Conservation (phyloP, 139 green algal species). For the Micractinium conductrix region DNA sequence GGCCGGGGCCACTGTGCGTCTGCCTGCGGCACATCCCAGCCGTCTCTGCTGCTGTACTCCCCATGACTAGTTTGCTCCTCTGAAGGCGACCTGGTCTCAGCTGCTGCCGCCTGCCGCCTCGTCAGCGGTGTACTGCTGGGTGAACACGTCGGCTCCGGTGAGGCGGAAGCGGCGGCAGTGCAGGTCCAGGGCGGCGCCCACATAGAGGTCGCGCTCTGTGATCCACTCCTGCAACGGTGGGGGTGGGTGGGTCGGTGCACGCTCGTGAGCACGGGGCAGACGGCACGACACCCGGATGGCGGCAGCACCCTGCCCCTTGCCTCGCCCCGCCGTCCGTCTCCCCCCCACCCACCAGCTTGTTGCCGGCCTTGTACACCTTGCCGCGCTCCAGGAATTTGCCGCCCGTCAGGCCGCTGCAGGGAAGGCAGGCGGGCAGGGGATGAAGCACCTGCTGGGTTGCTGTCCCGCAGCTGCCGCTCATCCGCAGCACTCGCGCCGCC, state of each 20-base stretch:
- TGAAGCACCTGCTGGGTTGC: not conserved
- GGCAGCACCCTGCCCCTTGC: no score
- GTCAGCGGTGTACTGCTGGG: constrained; percentile 32
- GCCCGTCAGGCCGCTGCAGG: constrained; percentile 72
- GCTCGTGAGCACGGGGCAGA: no score
- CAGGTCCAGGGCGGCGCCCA: constrained; percentile 75
- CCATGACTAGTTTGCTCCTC: no score
- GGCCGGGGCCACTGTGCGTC: no score
- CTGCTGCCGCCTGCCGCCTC: no score
- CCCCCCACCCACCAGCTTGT: constrained; percentile 15
- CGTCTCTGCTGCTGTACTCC: no score
- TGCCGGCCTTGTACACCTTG: constrained; percentile 35
- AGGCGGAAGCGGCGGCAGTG: constrained; percentile 85
- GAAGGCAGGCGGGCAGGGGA: not conserved
- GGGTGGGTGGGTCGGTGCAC: no score
- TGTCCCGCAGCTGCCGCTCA: no score
- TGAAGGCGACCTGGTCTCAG: no score
- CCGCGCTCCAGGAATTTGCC: constrained; percentile 93
- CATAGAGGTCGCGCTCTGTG: constrained; percentile 83
- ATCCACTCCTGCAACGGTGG: constrained; percentile 51
- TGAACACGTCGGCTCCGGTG: constrained; percentile 87
- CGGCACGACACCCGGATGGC: no score
- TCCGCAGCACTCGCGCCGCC: no score
- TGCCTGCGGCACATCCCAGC: no score
- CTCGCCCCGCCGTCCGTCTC: constrained; percentile 14